A percentile compares a stretch with the other conserved stretches of the same genome.
Evolutionary conservation across 2,329 filamentous ascomycete species (phyloP).

Genomic region (Raffaelea ambrosiae): DNA sequence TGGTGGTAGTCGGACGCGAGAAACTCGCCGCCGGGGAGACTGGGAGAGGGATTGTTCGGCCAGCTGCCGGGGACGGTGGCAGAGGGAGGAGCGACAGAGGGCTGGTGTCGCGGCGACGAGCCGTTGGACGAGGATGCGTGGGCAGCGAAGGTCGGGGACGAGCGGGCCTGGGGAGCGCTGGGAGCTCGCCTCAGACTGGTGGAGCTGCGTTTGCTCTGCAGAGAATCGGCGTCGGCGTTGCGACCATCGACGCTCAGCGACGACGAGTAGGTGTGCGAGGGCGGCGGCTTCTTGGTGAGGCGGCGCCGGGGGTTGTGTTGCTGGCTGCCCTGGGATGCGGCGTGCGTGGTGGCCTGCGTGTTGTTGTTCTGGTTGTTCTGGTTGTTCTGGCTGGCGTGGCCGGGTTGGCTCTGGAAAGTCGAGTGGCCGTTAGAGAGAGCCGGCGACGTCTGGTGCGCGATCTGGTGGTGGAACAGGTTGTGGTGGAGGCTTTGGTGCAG

Average conservation of each 20-base stretch:
- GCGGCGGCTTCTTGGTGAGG: constrained; percentile 54
- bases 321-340: no score
- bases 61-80: constrained; percentile 8
- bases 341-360: no score
- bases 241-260: constrained; percentile 43
- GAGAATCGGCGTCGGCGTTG: constrained; percentile 43
- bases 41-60: constrained; percentile 35
- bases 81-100: constrained; percentile 17
- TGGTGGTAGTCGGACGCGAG: constrained; percentile 17
- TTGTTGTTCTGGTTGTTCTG: no score
- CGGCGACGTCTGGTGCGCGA: no score
- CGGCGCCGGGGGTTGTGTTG: constrained; percentile 35
- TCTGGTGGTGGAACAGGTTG: no score
- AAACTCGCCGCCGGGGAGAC: constrained; percentile 37
- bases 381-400: constrained; percentile 24
- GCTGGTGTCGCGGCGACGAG: constrained; percentile 38
- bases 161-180: constrained; percentile 44
- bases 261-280: constrained; percentile 37
- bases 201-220: constrained; percentile 56
- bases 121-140: constrained; percentile 37
- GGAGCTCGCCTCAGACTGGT: constrained; percentile 53
- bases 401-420: no score
- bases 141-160: constrained; percentile 27
- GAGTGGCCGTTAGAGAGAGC: constrained; percentile 36
- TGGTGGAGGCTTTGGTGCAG: no score